phyloP scores from a whole-genome alignment of 192 early-diverging fungal species.

The Thoreauomyces humboldtii region DNA sequence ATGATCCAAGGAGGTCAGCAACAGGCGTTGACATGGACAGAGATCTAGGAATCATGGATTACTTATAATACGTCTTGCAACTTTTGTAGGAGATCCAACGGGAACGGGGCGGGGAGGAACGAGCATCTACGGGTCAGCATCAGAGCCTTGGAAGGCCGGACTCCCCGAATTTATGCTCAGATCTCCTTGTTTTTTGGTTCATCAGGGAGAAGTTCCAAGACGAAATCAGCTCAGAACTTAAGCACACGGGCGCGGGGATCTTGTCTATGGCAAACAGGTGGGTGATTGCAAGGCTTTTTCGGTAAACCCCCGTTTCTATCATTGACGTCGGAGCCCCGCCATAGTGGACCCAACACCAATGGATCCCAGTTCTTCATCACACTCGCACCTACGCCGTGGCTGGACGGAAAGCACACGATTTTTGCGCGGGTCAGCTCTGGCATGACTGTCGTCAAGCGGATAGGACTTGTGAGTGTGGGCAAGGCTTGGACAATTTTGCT shows the following conservation, averaged over 20 bases:
- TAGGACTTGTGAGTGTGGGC: slow-evolving; percentile 59
- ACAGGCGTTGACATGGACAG: background rate
- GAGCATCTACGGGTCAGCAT: slow-evolving; percentile 75
- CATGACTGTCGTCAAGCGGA: slow-evolving; percentile 77
- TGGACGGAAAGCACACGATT: slow-evolving; percentile 88
- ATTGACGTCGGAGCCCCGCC: slow-evolving; percentile 36
- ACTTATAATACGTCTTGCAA: too few species aligned
- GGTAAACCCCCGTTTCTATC: slow-evolving; percentile 67
- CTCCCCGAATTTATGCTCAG: background rate
- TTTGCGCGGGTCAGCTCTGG: slow-evolving; percentile 83
- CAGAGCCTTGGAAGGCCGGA: background rate
- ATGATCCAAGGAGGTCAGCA: slow-evolving; percentile 90
- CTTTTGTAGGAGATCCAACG: slow-evolving; percentile 77
- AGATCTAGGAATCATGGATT: too few species aligned
- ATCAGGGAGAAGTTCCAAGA: slow-evolving; percentile 77
- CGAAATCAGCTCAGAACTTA: slow-evolving; percentile 70
- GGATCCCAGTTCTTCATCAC: slow-evolving; percentile 83
- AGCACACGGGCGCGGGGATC: slow-evolving; percentile 88
- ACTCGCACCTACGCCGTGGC: slow-evolving; percentile 85
- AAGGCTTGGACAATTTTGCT: too few species aligned
- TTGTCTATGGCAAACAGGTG: slow-evolving; percentile 86
- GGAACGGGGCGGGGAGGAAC: slow-evolving; percentile 86
- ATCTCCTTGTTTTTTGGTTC: too few species aligned
- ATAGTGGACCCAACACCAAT: slow-evolving; percentile 54
- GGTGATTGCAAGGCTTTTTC: too few species aligned